phyloP scores from a whole-genome alignment of 331 rosid genomes.

The Ulmus americana region DNA sequence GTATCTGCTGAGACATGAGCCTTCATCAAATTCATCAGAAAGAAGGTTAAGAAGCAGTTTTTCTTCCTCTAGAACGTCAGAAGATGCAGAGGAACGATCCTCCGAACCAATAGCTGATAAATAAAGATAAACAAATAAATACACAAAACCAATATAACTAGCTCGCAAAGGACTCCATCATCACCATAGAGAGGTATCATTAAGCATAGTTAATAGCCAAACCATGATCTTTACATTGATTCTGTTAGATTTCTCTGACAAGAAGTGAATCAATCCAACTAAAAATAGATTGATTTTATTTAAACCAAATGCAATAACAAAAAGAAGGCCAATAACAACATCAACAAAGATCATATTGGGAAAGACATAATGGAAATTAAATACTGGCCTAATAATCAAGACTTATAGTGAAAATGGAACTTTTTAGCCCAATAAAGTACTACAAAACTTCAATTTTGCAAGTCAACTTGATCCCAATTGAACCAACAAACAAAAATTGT shows the following conservation, averaged over 20 bases:
- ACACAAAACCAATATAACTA: not conserved
- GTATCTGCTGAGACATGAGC: constrained; percentile 68
- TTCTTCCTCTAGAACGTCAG: constrained; percentile 24
- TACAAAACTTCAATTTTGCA: not conserved
- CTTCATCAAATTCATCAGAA: constrained; percentile 49
- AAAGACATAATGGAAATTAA: not conserved
- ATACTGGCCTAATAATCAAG: not conserved
- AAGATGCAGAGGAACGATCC: not conserved
- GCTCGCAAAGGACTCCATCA: not conserved
- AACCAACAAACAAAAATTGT: not conserved
- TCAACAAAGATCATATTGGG: not conserved
- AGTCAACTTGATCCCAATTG: not conserved
- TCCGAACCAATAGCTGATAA: constrained; percentile 23
- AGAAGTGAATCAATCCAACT: not conserved
- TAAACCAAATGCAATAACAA: not conserved
- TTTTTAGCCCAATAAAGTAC: not conserved
- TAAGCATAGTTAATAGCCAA: not conserved
- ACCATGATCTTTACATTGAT: not conserved
- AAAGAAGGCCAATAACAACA: not conserved
- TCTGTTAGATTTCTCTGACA: not conserved
- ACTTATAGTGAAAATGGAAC: not conserved
- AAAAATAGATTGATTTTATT: too few relatives aligned
- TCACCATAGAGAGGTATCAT: not conserved
- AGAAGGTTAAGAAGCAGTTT: constrained; percentile 61
- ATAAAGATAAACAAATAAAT: constrained; percentile 12